Evolutionary conservation across 2,329 filamentous ascomycete genomes (phyloP).

Genomic region (Penicillium concentricum): DNA sequence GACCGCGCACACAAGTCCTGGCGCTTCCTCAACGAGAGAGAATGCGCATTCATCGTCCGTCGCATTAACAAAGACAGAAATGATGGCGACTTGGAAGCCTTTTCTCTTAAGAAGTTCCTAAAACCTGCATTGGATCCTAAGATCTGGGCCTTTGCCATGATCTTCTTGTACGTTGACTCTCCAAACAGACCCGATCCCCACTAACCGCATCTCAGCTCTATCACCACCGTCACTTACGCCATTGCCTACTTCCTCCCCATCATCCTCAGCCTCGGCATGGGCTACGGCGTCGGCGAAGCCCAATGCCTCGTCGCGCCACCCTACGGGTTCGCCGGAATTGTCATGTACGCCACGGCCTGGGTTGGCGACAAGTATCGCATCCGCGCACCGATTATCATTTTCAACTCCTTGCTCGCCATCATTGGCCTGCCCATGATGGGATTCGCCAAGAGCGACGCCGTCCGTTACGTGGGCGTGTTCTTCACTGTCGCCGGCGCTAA

Average conservation of each 20-base stretch:
- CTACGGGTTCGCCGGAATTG: constrained; percentile 63
- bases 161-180: constrained; percentile 44
- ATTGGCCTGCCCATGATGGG: constrained; percentile 73
- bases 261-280: constrained; percentile 63
- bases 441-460: constrained; percentile 56
- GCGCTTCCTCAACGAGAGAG: constrained; percentile 37
- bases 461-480: constrained; percentile 74
- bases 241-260: constrained; percentile 78
- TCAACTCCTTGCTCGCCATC: constrained; percentile 65
- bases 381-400: constrained; percentile 64
- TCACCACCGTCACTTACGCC: constrained; percentile 72
- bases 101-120: constrained; percentile 50
- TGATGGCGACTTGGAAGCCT: constrained; percentile 51
- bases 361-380: constrained; percentile 64
- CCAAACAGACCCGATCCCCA: background rate
- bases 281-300: constrained; percentile 61
- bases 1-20: constrained; percentile 32
- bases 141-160: constrained; percentile 55
- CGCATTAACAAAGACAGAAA: constrained; percentile 54
- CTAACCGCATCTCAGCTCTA: constrained; percentile 53
- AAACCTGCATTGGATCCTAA: constrained; percentile 51
- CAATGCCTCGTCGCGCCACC: constrained; percentile 73
- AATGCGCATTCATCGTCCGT: constrained; percentile 51
- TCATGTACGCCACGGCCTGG: constrained; percentile 62
- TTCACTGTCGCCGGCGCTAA: constrained; percentile 74